Percentiles rank a stretch among this genome's conserved stretches.
Evolutionary conservation across 129 eudicot species (phyloP).

Genomic region (Chrysanthemum lavandulifolium): DNA sequence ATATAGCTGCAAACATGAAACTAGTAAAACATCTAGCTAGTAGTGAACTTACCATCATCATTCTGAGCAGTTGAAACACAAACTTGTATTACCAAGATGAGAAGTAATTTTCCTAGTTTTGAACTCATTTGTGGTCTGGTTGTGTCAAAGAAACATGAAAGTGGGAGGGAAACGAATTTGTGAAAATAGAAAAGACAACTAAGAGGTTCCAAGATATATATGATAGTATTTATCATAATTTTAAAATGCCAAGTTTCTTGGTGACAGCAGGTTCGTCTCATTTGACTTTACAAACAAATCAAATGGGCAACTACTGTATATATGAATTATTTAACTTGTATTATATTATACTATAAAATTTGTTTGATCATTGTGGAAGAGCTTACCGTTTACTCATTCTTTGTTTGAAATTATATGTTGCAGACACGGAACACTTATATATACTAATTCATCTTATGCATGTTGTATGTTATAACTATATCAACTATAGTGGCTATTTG

Average conservation of each 20-base stretch:
- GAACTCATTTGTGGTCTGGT: slow-evolving; percentile 32
- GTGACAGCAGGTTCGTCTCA: slow-evolving; percentile 6
- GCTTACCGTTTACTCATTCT: slow-evolving; percentile 24
- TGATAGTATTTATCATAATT: background rate
- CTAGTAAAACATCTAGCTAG: too few species aligned
- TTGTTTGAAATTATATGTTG: slow-evolving; percentile 7
- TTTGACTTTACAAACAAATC: slow-evolving; percentile 20
- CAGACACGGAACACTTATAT: too few species aligned
- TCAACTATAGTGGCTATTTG: too few species aligned
- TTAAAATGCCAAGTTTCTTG: slow-evolving; percentile 9
- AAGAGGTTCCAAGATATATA: background rate
- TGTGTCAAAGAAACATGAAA: slow-evolving; percentile 19
- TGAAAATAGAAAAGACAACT: background rate
- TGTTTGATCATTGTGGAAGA: background rate
- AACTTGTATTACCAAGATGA: slow-evolving; percentile 38
- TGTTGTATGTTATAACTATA: too few species aligned
- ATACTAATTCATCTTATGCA: too few species aligned
- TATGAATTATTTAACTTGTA: background rate
- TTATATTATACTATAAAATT: background rate
- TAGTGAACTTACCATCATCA: slow-evolving; percentile 46
- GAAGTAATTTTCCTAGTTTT: slow-evolving; percentile 26
- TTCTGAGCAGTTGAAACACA: slow-evolving; percentile 36
- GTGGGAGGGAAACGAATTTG: slow-evolving; percentile 11
- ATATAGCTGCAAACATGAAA: background rate
- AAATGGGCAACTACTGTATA: background rate